phyloP scores from a whole-genome alignment of 306 rosid species.

The Canavalia ensiformis region DNA sequence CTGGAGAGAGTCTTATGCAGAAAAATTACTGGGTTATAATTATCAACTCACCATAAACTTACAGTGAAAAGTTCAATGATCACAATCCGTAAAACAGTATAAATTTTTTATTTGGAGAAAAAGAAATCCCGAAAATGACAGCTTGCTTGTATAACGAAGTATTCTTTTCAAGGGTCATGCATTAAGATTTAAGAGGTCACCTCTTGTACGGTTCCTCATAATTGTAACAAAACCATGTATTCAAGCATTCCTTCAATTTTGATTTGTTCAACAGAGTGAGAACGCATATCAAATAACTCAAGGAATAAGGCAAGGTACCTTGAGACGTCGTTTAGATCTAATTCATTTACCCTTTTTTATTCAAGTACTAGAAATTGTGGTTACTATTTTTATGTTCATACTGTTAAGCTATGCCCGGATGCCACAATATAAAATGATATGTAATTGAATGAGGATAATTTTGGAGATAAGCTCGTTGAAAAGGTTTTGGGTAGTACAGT shows the following conservation, averaged over 20 bases:
- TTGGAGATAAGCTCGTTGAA: not conserved
- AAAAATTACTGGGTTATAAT: not conserved
- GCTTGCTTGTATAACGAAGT: constrained; percentile 53
- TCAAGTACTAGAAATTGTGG: not conserved
- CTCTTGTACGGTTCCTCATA: constrained; percentile 13
- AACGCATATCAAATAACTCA: not conserved
- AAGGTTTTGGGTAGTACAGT: not conserved
- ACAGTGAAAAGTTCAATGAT: constrained; percentile 22
- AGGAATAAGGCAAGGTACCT: constrained; percentile 17
- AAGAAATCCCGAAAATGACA: constrained; percentile 37
- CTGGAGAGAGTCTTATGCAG: not conserved
- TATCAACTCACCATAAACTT: not conserved
- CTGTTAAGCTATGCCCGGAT: not conserved
- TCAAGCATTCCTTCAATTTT: not conserved
- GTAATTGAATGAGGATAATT: not conserved
- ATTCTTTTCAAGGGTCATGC: constrained; percentile 42
- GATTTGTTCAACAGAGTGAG: not conserved
- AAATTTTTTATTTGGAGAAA: constrained; percentile 23
- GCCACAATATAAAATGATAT: not conserved
- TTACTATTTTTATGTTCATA: not conserved
- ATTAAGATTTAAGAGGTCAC: constrained; percentile 36
- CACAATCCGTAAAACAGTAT: constrained; percentile 2
- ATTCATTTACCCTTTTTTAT: constrained; percentile 23
- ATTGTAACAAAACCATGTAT: not conserved
- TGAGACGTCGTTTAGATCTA: constrained; percentile 34